Conservation (phyloP, 1,139 yeast genomes). For the Candida tetrigidarum region DNA sequence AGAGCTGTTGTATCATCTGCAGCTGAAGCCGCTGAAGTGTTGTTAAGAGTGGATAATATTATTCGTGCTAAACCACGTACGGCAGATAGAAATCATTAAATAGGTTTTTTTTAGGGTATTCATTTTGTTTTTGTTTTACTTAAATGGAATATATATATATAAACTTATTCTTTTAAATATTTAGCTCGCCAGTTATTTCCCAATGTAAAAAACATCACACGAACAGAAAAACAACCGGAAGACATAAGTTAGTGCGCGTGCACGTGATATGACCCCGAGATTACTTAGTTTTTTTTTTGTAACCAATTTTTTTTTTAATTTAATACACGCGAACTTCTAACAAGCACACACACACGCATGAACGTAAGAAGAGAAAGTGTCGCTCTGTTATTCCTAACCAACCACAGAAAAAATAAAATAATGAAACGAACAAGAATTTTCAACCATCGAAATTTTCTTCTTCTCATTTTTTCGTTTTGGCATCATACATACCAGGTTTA, state of each 20-base stretch:
- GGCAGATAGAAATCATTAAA: conserved; percentile 74
- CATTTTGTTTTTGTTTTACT: background rate
- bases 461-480: too few relatives aligned
- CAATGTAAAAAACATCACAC: background rate
- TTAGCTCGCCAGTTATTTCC: background rate
- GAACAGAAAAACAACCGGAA: too few relatives aligned
- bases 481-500: too few relatives aligned
- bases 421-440: background rate
- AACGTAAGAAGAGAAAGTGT: too few relatives aligned
- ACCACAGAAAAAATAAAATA: conserved; percentile 1
- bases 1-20: conserved; percentile 96
- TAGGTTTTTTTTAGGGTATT: background rate
- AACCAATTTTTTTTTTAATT: too few relatives aligned
- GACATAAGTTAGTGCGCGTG: too few relatives aligned
- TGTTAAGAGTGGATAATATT: conserved; percentile 93
- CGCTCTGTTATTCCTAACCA: background rate
- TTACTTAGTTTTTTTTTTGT: background rate
- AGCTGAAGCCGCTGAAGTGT: conserved; percentile 95
- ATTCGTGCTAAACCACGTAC: conserved; percentile 98
- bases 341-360: too few relatives aligned
- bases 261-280: background rate
- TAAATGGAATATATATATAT: background rate
- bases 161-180: background rate
- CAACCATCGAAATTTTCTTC: background rate
- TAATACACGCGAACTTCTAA: too few relatives aligned